These are phyloP conservation scores for Musa acuminata DNA, from an alignment of 176 grass and related monocot genomes.

Conservation along the genomic window DNA sequence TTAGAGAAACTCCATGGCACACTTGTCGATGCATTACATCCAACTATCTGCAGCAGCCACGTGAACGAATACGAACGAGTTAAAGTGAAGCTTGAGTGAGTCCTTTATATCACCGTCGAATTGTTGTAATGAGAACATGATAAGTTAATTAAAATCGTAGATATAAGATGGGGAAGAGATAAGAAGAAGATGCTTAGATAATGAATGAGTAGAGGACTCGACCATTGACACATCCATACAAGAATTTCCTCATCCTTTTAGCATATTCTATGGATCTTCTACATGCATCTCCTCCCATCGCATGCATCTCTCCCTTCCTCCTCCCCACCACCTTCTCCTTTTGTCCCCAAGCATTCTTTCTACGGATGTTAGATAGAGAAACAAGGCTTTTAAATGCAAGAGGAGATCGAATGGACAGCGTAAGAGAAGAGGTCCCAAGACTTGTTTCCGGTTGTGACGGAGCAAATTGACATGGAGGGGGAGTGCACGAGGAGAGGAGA, in stretches of 20 bases:
- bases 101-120: no score
- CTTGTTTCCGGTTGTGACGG: not conserved
- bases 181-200: not conserved
- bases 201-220: no score
- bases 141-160: no score
- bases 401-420: no score
- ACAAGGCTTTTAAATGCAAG: not conserved
- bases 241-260: no score
- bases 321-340: not conserved
- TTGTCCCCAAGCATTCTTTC: not conserved
- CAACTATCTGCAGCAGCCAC: not conserved
- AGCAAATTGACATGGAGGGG: not conserved
- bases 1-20: not conserved
- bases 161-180: no score
- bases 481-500: not conserved
- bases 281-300: not conserved
- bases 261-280: not conserved
- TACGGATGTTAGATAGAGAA: not conserved
- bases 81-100: no score
- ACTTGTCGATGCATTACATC: not conserved
- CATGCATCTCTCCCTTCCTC: not conserved
- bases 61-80: no score
- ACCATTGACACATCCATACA: no score
- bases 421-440: not conserved
- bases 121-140: no score